phyloP scores from a whole-genome alignment of 495 filamentous ascomycete genomes.

The Hypoxylon cercidicola region DNA sequence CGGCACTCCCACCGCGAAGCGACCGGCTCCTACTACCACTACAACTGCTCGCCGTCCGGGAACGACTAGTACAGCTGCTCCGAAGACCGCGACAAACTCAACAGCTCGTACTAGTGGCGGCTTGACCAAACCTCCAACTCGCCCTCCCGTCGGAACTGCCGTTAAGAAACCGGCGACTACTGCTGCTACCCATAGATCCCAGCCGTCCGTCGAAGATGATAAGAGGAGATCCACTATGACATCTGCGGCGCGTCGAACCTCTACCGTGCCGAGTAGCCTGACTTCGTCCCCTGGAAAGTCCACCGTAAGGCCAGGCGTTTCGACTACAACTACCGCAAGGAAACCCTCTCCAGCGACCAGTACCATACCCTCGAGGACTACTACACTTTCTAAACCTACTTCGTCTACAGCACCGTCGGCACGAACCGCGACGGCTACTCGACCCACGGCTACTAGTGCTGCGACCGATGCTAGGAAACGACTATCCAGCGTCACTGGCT shows the following conservation, averaged over 20 bases:
- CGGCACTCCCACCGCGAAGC: conserved; percentile 44
- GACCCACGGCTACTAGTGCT: conserved; percentile 47
- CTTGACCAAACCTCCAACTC: conserved; percentile 53
- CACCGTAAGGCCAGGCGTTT: conserved; percentile 45
- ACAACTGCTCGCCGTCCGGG: conserved; percentile 44
- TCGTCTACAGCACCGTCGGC: conserved; percentile 43
- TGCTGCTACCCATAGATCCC: conserved; percentile 52
- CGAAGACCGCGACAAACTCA: conserved; percentile 54
- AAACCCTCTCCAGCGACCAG: conserved; percentile 51
- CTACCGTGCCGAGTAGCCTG: conserved; percentile 44
- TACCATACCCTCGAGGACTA: conserved; percentile 44
- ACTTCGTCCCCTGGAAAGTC: conserved; percentile 55
- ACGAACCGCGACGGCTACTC: conserved; percentile 42
- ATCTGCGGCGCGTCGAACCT: conserved; percentile 54
- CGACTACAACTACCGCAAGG: conserved; percentile 51
- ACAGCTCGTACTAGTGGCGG: conserved; percentile 49
- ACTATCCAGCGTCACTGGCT: conserved; percentile 52
- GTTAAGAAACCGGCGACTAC: conserved; percentile 52
- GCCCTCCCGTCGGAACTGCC: conserved; percentile 45
- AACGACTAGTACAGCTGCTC: conserved; percentile 44
- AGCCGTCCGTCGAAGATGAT: conserved; percentile 60
- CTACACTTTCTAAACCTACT: conserved; percentile 40
- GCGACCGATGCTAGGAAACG: conserved; percentile 61
- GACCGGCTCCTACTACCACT: conserved; percentile 42
- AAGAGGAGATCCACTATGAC: conserved; percentile 54